Percentiles rank a stretch among this genome's conserved stretches.
These are phyloP conservation scores for Leishmania mexicana DNA, from an alignment of 208 protist species.

Conservation along the genomic window DNA sequence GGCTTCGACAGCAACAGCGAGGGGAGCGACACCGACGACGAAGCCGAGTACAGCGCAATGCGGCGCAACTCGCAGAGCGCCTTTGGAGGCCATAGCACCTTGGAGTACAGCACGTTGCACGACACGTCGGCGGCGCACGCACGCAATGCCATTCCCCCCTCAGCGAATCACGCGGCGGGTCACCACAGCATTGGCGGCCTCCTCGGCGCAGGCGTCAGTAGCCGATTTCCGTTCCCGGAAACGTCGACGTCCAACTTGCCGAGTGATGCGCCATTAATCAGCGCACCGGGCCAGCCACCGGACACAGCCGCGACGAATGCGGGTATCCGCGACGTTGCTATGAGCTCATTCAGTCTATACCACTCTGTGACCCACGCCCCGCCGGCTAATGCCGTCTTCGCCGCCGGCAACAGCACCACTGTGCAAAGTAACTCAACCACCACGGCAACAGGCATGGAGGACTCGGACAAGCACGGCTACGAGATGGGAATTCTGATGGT, in stretches of 20 bases:
- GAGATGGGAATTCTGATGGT: not conserved
- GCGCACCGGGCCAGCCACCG: not conserved
- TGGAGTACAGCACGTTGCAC: constrained; percentile 32
- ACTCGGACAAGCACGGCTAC: constrained; percentile 2
- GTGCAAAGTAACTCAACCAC: not conserved
- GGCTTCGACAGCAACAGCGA: constrained; percentile 8
- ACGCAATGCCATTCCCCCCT: not conserved
- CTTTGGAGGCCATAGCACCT: constrained; percentile 9
- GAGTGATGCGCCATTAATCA: not conserved
- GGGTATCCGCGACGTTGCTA: not conserved
- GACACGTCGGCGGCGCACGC: not conserved
- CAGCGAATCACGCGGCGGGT: not conserved
- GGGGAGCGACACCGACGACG: constrained; percentile 11
- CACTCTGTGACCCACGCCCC: not conserved
- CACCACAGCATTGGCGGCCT: not conserved
- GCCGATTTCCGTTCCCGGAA: not conserved
- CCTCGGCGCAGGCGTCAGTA: not conserved
- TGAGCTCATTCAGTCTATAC: constrained; percentile 9
- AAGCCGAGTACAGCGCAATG: constrained; percentile 27
- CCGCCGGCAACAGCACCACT: constrained; percentile 4
- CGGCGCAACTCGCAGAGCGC: constrained; percentile 10
- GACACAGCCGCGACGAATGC: not conserved
- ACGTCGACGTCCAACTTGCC: not conserved
- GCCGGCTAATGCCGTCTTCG: not conserved
- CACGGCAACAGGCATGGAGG: constrained; percentile 2